Percentiles rank a stretch among this genome's conserved stretches.
These are phyloP conservation scores for Pouteria campechiana DNA, from an alignment of 179 eudicot species.

Conservation along the genomic window DNA sequence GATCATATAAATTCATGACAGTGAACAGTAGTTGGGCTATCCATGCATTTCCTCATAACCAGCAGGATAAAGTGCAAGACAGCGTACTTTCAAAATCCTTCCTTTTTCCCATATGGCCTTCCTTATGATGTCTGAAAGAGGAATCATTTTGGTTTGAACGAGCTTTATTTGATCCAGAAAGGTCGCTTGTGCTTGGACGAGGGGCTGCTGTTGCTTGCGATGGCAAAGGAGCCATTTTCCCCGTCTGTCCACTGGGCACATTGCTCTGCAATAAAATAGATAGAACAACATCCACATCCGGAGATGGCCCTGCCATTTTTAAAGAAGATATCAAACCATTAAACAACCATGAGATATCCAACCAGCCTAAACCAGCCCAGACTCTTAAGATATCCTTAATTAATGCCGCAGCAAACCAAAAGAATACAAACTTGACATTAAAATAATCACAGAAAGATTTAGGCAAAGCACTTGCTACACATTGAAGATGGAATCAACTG, in stretches of 20 bases:
- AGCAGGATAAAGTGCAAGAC: slow-evolving; percentile 4
- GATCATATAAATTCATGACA: no score
- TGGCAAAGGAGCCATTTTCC: slow-evolving; percentile 20
- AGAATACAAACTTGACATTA: no score
- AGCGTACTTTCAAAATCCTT: slow-evolving; percentile 63
- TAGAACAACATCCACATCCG: slow-evolving; percentile 86
- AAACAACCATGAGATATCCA: no score
- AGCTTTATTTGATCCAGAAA: slow-evolving; percentile 54
- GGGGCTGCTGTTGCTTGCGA: slow-evolving; percentile 28
- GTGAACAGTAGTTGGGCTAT: no score
- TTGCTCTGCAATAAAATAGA: slow-evolving; percentile 89
- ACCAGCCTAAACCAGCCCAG: no score
- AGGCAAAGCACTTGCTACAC: no score
- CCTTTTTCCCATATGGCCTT: slow-evolving; percentile 56
- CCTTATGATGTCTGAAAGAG: slow-evolving; percentile 45
- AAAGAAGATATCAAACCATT: no score
- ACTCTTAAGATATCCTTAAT: no score
- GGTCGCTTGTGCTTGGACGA: slow-evolving; percentile 50
- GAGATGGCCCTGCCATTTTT: slow-evolving; percentile 62
- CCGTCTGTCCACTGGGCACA: slow-evolving; percentile 30
- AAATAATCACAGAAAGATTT: no score
- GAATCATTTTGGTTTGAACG: slow-evolving; percentile 43
- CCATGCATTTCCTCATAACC: no score
- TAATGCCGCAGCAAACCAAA: no score
- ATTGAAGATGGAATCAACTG: no score